A percentile compares a stretch with the other conserved stretches of the same genome.
These are phyloP conservation scores for Kodamaea jinghongensis DNA, from an alignment of 805 yeast species.

Conservation along the genomic window DNA sequence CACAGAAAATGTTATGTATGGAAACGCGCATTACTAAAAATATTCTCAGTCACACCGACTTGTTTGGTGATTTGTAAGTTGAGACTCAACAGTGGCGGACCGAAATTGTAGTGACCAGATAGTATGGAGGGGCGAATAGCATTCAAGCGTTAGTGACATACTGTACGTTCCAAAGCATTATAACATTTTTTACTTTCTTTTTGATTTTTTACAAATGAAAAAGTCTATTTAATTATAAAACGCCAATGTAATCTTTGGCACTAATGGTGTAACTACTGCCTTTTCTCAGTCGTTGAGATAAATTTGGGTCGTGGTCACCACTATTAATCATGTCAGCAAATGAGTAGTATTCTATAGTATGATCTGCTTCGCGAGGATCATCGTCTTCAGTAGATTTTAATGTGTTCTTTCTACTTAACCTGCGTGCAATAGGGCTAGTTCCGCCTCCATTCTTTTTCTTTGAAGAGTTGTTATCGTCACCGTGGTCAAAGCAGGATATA, in stretches of 20 bases:
- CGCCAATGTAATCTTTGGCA: constrained; percentile 25
- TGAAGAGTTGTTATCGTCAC: neutral
- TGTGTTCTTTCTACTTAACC: constrained; percentile 4
- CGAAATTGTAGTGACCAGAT: too few species aligned
- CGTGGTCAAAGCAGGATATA: constrained; percentile 18
- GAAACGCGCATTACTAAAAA: too few species aligned
- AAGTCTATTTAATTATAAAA: constrained; percentile 1
- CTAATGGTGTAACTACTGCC: constrained; percentile 13
- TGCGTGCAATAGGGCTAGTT: constrained; percentile 6
- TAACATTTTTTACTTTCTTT: neutral
- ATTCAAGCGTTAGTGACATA: too few species aligned
- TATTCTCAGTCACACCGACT: too few species aligned
- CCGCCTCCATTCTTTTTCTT: constrained; percentile 7
- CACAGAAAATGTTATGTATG: too few species aligned
- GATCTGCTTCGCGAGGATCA: constrained; percentile 2
- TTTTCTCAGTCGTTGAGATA: constrained; percentile 7
- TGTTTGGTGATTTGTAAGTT: too few species aligned
- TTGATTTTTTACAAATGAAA: too few species aligned
- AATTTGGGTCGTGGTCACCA: constrained; percentile 15
- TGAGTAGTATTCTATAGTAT: constrained; percentile 31
- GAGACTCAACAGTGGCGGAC: too few species aligned
- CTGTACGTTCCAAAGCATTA: too few species aligned
- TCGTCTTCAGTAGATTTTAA: neutral
- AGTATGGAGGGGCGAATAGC: too few species aligned
- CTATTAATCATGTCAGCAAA: constrained; percentile 29